Base-by-base conservation (phyloP, 306 rosid genomes). In the Cotoneaster glaucophyllus region DNA sequence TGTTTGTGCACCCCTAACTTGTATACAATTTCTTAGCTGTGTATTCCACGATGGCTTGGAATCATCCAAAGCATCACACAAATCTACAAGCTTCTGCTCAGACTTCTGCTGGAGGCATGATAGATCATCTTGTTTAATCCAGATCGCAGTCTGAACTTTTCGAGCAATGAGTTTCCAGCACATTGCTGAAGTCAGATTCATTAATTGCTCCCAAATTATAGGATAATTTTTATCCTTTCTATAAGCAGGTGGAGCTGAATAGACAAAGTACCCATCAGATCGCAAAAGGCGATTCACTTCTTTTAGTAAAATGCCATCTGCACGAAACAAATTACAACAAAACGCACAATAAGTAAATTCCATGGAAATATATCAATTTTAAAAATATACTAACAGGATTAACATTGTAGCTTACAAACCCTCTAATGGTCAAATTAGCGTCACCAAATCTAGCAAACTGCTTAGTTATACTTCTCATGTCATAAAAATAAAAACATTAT, bases 241-340 rank as follows among this genome's bases (percentile, higher is more conserved):
- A 70, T 93, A 93, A 63, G 93, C 97, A 62, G 97, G 99, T 28
- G 99, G 99, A 62, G 97, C 93, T 0, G 97, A 95, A 81, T 92
- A 92, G 45, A 86, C 97, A 74, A 95, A 95, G 86, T 90, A 95
- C 7, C 97, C 97, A 85, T 88, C 81, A 18, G 85, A 44, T 48
- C 96, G 96, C 82, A 95, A 85, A 68, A 95, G 88, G 76, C 97
- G 88, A 79, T 90, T 71, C 74, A 89, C 80, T 86, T 92, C 98
- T 86, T 87, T 92, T 75, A 95, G 81, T 80, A 90, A 84, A 89
- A 95, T 85, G 65, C 99, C 99, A 83, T 89, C 99, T 92, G 90
- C 81, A 79, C 67, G 75, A 43, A 76, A 74, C 65, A 77, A 78
- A 73, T 54, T 15, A 70, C 53, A 26, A 14, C 4, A 63, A 13